Base-by-base conservation (phyloP, 306 rosid species). In the Ziziphus jujuba region DNA sequence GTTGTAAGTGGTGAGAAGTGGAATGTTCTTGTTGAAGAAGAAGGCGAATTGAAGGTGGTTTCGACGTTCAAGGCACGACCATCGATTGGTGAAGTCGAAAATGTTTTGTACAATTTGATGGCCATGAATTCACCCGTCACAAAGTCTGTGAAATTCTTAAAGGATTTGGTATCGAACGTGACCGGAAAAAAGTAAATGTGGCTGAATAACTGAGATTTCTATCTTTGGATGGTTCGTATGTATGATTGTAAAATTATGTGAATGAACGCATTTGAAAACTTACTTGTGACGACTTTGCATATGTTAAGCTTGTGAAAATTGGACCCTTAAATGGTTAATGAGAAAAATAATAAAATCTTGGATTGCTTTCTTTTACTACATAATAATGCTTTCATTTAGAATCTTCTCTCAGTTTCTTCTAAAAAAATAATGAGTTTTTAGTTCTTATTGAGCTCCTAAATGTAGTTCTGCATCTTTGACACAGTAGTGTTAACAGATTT, bases 111-210 rank as follows among this genome's bases (percentile, higher is more conserved):
- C 65, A 95, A 90, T 66, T 63, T 95, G 79, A 88, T 90, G 96
- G 95, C 99, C 17, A 79, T 88, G 60, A 95, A 90, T 76, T 95
- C 97, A 0, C 97, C 96, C 0, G 80, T 95, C 31, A 90, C 99
- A 3, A 88, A 90, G 73, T 90, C 97, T 31, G 92, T 90, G 2
- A 88, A 84, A 76, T 88, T 90, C 80, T 75, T 95, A 61, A 95
- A 34, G 81, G 95, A 84, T 72, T 66, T 95, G 81, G 92, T 90
- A 8, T 85, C 99, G 66, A 90, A 82, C 76, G 84, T 95, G 33
- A 88, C 95, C 4, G 90, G 99, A 61, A 95, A 80, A 75, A 82
- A 87, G 85, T 81, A 62, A 87, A 72, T 69, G 13, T 58, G 61
- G 70, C 44, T 53, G 66, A 69, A 66, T 66, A 36, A 40, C 33